Evolutionary conservation across 352 stramenopile species (phyloP), one percentile per base, ranked within the genome.

Genomic region (Globisporangium cylindrosporum): DNA sequence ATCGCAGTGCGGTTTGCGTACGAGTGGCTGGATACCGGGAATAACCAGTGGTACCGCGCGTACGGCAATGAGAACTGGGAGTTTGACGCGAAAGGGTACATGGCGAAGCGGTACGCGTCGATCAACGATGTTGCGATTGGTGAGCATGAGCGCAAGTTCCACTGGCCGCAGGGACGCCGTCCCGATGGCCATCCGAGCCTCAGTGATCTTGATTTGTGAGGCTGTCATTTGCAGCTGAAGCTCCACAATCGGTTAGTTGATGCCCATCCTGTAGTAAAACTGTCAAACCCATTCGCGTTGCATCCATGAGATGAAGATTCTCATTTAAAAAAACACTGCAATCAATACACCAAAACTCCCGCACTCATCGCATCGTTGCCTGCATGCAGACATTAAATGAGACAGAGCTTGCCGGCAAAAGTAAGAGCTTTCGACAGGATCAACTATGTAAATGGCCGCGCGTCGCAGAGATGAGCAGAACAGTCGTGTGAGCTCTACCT

Each of bases 21-120:
- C 78, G 91, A 97, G 70, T 96, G 84, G 77, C 64, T 77, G 9
- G 76, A 92, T 58, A 70, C 65, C 5, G 58, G 66, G 15, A 34
- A 73, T 14, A 66, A 79, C 15, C 81, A 96, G 66, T 97, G 90
- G 87, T 93, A 80, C 49, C 88, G 90, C 14, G 76, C 87, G 25
- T 93, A 97, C 63, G 91, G 91, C 56, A 97, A 97, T 58, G 91
- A 97, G 70, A 95, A 97, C 72, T 97, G 91, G 90, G 83, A 88
- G 60, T 97, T 97, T 69, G 79, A 97, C 51, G 78, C 78, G 8
- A 38, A 84, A 24, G 91, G 91, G 3, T 81, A 84, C 67, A 97
- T 97, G 90, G 75, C 85, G n/a, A 73, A 86, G 74, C 87, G 91
- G 55, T 90, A 90, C 75, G 90, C 90, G 29, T 88, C 72, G 57